Conservation (phyloP, 345 rosid species). For the Dipteronia sinensis region DNA sequence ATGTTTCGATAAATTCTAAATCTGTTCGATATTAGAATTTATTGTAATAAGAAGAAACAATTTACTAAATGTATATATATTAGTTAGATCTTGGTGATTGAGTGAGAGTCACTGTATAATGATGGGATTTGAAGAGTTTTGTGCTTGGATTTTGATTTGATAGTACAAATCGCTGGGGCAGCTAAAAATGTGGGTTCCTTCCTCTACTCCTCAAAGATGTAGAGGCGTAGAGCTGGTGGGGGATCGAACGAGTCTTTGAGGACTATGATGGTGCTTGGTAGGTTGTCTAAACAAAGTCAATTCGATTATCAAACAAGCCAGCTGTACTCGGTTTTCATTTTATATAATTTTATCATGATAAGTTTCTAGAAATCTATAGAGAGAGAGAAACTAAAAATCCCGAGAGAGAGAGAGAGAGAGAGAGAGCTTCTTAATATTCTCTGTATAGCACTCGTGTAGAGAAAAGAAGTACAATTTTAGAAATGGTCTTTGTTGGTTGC, state of each 20-base stretch:
- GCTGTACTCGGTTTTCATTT: slow-evolving; percentile 24
- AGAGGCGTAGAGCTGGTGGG: slow-evolving; percentile 21
- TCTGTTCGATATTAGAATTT: too few relatives aligned
- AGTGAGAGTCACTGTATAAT: neutral
- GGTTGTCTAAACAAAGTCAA: slow-evolving; percentile 27
- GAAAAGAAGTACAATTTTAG: too few relatives aligned
- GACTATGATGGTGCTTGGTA: slow-evolving; percentile 26
- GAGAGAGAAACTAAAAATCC: too few relatives aligned
- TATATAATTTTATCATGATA: slow-evolving; percentile 1
- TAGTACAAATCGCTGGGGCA: slow-evolving; percentile 1
- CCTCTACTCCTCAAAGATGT: slow-evolving; percentile 15
- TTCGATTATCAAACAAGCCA: slow-evolving; percentile 27
- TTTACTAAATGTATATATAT: too few relatives aligned
- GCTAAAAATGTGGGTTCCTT: slow-evolving; percentile 15
- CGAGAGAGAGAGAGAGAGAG: neutral
- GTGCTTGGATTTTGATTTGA: slow-evolving; percentile 1
- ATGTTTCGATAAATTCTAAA: too few relatives aligned
- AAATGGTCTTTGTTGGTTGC: too few relatives aligned
- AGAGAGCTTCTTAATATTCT: too few relatives aligned
- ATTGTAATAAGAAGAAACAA: too few relatives aligned
- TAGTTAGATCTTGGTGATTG: neutral
- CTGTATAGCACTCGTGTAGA: too few relatives aligned
- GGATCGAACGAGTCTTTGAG: slow-evolving; percentile 16
- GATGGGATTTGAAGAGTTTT: neutral
- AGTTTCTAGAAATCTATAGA: neutral